Conservation (phyloP, 768 basidiomycete genomes). For the Gautieria morchelliformis region DNA sequence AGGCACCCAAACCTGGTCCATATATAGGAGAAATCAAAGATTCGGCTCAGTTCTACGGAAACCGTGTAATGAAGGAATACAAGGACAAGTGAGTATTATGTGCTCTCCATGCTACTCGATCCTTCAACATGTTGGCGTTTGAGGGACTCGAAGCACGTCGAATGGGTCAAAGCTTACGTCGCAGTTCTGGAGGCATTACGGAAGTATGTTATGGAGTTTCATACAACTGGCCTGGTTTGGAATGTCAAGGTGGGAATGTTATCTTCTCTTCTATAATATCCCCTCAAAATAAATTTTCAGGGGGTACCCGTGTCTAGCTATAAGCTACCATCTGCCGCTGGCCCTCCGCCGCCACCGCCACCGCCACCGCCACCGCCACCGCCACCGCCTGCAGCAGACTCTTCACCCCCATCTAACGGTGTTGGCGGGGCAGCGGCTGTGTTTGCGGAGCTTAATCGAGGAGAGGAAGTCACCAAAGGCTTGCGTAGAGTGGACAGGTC, state of each 20-base stretch:
- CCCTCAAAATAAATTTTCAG: conserved; percentile 22
- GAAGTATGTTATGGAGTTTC: conserved; percentile 76
- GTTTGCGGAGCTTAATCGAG: conserved; percentile 85
- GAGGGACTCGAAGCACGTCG: conserved; percentile 81
- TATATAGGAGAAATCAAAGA: conserved; percentile 81
- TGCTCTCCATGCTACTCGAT: conserved; percentile 6
- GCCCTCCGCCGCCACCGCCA: conserved; percentile 34
- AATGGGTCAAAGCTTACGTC: conserved; percentile 75
- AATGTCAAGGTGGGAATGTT: conserved; percentile 55
- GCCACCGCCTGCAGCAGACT: conserved; percentile 31
- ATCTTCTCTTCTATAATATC: neutral
- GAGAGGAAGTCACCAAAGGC: conserved; percentile 82
- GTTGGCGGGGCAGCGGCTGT: conserved; percentile 64
- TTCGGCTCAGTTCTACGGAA: conserved; percentile 77
- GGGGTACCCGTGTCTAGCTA: conserved; percentile 51
- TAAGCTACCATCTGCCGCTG: conserved; percentile 25
- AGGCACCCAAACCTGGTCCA: conserved; percentile 72
- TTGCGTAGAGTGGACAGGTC: conserved; percentile 91
- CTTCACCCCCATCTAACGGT: conserved; percentile 21
- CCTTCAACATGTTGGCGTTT: conserved; percentile 1
- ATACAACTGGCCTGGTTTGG: conserved; percentile 84
- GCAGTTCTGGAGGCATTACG: conserved; percentile 67
- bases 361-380: conserved; percentile 40
- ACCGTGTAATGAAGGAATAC: conserved; percentile 84
- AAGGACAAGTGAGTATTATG: conserved; percentile 68